A percentile compares a stretch with the other conserved stretches of the same genome.
Evolutionary conservation across 352 stramenopile species (phyloP).

Genomic region (Pythium sp.): DNA sequence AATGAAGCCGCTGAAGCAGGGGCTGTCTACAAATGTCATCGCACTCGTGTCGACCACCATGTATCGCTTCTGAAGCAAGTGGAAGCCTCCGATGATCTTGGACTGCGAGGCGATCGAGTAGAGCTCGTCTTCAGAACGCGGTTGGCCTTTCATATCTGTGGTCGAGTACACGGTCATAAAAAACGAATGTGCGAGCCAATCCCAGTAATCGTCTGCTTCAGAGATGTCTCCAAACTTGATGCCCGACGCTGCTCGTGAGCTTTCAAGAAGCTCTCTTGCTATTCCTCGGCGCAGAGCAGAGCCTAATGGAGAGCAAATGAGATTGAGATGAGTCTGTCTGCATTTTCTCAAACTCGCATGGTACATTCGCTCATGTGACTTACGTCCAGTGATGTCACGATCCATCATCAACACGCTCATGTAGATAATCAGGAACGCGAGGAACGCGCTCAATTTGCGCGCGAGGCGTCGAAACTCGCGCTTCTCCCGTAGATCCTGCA

Average conservation of each 20-base stretch:
- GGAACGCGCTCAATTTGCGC: conserved; percentile 54
- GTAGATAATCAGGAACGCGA: conserved; percentile 61
- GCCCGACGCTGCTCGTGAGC: conserved; percentile 30
- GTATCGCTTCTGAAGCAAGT: conserved; percentile 53
- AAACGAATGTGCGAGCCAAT: conserved; percentile 61
- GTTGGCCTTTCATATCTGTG: conserved; percentile 22
- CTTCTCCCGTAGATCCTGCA: conserved; percentile 60
- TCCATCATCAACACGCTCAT: conserved; percentile 50
- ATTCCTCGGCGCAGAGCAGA: conserved; percentile 40
- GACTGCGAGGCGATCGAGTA: conserved; percentile 55
- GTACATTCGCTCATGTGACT: neutral
- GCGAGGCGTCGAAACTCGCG: conserved; percentile 58
- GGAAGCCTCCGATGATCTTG: conserved; percentile 61
- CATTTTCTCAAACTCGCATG: neutral
- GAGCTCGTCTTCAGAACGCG: conserved; percentile 16
- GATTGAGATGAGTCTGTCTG: neutral
- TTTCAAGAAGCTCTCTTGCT: conserved; percentile 42
- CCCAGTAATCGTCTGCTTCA: conserved; percentile 41
- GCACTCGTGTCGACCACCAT: conserved; percentile 44
- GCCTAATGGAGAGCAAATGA: neutral
- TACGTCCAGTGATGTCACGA: conserved; percentile 60
- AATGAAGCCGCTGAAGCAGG: conserved; percentile 42
- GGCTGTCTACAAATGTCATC: conserved; percentile 28
- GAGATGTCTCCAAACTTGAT: conserved; percentile 42
- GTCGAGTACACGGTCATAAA: conserved; percentile 39